Evolutionary conservation across 345 rosid species (phyloP), one percentile per base, ranked within the genome.

Genomic region (Excoecaria agallocha): DNA sequence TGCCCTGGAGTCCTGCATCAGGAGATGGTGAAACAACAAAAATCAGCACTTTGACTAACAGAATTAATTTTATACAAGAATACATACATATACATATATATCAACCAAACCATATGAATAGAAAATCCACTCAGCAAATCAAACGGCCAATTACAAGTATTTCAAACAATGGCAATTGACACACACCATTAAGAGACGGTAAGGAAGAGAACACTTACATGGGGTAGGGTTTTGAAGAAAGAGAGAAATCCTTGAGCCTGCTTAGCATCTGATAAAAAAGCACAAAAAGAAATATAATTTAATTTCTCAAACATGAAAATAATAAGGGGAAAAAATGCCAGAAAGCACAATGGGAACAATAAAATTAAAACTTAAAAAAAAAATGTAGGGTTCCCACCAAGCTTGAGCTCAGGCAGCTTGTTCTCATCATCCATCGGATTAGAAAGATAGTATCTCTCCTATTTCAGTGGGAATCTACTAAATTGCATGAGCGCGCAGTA

Each of bases 161-260:
- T 39, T 10, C 49, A 19, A 22, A 54, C 61, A 67, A 43, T 8
- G 12, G 17, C 10, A 35, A 19, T 13, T 0, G 16, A 35, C 6
- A 5, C n/a, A 63, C 7, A 38, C 48, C 43, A 15, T 41, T 64
- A 41, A 70, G 51, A 72, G 56, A 30, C 8, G 51, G 25, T 51
- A 25, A 60, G 17, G 56, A 35, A 45, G 17, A 22, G 68, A 68
- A 17, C 66, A 74, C 89, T 85, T 87, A 95, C 99, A 70, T 58
- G 82, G 67, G 96, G 91, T 64, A 95, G 92, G 77, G 91, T 87
- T 87, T 88, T 95, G 90, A 90, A 95, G 88, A 95, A 95, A 12
- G 94, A 88, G 71, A 95, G 90, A 85, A 95, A 95, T 78, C 99
- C 99, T 79, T 90, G 96, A 74, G 99, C 94, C 81, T 95, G 99